A percentile compares a stretch with the other conserved stretches of the same genome.
These are phyloP conservation scores for Colletotrichum spaethianum DNA, from an alignment of 2,329 filamentous ascomycete species.

Conservation along the genomic window DNA sequence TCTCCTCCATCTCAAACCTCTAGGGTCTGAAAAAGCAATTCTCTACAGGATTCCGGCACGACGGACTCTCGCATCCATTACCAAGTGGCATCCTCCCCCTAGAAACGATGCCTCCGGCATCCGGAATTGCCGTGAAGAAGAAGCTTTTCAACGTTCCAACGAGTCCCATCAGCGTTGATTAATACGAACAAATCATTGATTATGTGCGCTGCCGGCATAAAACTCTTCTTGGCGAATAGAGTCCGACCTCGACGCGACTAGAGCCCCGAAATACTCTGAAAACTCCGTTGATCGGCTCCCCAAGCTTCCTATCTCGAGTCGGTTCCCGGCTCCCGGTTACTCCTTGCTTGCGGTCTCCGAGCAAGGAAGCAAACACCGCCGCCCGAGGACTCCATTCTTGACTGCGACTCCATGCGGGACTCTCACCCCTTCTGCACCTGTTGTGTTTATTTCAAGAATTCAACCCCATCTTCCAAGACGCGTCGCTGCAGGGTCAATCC, in stretches of 20 bases:
- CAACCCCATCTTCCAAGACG: slow-evolving; percentile 25
- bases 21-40: slow-evolving; percentile 10
- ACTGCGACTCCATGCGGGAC: slow-evolving; percentile 27
- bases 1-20: slow-evolving; percentile 6
- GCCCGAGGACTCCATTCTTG: slow-evolving; percentile 21
- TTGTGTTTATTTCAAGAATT: slow-evolving; percentile 14
- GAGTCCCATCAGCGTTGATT: slow-evolving; percentile 32
- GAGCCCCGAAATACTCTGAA: neutral
- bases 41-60: neutral
- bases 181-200: slow-evolving; percentile 27
- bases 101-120: slow-evolving; percentile 13
- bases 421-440: slow-evolving; percentile 10
- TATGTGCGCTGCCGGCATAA: neutral
- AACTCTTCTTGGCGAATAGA: neutral
- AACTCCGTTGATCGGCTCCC: slow-evolving; percentile 29
- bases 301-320: slow-evolving; percentile 29
- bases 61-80: neutral
- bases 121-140: slow-evolving; percentile 24
- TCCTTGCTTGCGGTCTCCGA: slow-evolving; percentile 34
- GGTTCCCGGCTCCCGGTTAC: slow-evolving; percentile 27
- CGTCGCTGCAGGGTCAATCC: slow-evolving; percentile 34
- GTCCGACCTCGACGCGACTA: neutral
- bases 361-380: slow-evolving; percentile 2
- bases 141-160: slow-evolving; percentile 31
- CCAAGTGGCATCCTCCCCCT: slow-evolving; percentile 3